A percentile compares a stretch with the other conserved stretches of the same genome.
These are phyloP conservation scores for Kluyveromyces starmeri DNA, from an alignment of 805 yeast species.

Conservation along the genomic window DNA sequence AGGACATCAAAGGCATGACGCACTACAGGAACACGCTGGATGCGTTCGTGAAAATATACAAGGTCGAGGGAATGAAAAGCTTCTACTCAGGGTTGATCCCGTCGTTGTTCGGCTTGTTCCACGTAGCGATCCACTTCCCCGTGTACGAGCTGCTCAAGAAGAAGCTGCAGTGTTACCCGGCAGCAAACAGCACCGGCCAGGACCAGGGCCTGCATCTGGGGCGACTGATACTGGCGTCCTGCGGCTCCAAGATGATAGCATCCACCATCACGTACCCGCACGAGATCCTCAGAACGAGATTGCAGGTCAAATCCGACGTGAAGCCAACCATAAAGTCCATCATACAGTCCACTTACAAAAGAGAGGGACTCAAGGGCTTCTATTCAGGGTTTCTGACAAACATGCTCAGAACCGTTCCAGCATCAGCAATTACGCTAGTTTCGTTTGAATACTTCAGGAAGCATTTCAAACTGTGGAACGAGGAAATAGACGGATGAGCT, in stretches of 20 bases:
- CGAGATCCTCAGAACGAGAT: slow-evolving; percentile 84
- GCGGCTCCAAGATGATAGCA: slow-evolving; percentile 80
- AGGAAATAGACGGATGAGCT: slow-evolving; percentile 3
- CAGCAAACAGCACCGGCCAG: slow-evolving; percentile 13
- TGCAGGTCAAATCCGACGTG: slow-evolving; percentile 48
- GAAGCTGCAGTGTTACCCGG: slow-evolving; percentile 30
- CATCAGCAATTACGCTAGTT: slow-evolving; percentile 89
- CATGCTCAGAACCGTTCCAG: slow-evolving; percentile 84
- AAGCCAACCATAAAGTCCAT: slow-evolving; percentile 10
- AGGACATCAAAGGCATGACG: slow-evolving; percentile 17
- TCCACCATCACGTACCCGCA: slow-evolving; percentile 89
- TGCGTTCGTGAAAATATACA: slow-evolving; percentile 73
- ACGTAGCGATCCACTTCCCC: slow-evolving; percentile 95
- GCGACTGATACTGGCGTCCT: slow-evolving; percentile 56
- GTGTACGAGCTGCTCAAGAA: slow-evolving; percentile 74
- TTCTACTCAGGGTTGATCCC: slow-evolving; percentile 89
- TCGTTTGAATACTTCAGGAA: slow-evolving; percentile 77
- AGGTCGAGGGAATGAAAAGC: slow-evolving; percentile 67
- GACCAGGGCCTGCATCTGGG: slow-evolving; percentile 21
- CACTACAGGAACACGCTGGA: slow-evolving; percentile 64
- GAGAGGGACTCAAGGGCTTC: slow-evolving; percentile 73
- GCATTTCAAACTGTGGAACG: slow-evolving; percentile 31
- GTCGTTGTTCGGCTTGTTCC: slow-evolving; percentile 80
- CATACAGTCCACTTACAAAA: slow-evolving; percentile 28
- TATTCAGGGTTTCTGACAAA: slow-evolving; percentile 87